Base-by-base conservation (phyloP, 2,329 filamentous ascomycete genomes). In the Dothistroma pini region DNA sequence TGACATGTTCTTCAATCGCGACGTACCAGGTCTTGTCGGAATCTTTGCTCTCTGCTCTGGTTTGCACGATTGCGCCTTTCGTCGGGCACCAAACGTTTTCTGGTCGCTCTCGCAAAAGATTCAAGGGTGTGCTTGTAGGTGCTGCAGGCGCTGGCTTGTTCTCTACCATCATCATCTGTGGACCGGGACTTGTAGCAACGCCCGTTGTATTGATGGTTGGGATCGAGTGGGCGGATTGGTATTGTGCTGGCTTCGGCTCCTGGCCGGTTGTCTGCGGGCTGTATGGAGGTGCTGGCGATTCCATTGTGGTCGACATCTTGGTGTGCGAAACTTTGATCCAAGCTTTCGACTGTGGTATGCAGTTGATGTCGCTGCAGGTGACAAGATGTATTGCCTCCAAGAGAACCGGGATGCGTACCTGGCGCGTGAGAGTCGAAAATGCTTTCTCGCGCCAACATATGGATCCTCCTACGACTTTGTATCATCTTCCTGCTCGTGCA, bases 1-100 rank as follows among this genome's bases (percentile, higher is more conserved):
- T 4, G 8, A 2, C 11, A 22, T 16, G 31, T 16, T 8, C 31
- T 16, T 44, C 16, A 22, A 14, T 22, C 21, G 12, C 19, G 29
- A 55, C 12, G n/a, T 54, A 54, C 60, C 57, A 59, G 14, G 60
- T 62, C 57, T 62, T 62, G 12, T 59, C 57, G 10, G 53, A 56
- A 25, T 62, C 54, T 52, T 59, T 62, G 57, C 60, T 62, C 9
- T 62, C 60, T 22, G 60, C 52, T 21, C 57, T 47, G 34, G 57
- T 50, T 21, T 59, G 48, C 35, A 54, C 55, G 14, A 57, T 44
- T 35, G 32, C 38, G 53, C 57, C 54, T 6, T 44, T 58, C 9
- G 19, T 22, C 8, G 60, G 60, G 19, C 60, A 62, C 31, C 34
- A 62, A 34, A 62, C 58, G 25, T 53, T 25, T 21, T 57, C 56